Percentiles rank a stretch among this genome's conserved stretches.
phyloP scores from a whole-genome alignment of 2,329 filamentous ascomycete species.

The Bipolaris bicolor region DNA sequence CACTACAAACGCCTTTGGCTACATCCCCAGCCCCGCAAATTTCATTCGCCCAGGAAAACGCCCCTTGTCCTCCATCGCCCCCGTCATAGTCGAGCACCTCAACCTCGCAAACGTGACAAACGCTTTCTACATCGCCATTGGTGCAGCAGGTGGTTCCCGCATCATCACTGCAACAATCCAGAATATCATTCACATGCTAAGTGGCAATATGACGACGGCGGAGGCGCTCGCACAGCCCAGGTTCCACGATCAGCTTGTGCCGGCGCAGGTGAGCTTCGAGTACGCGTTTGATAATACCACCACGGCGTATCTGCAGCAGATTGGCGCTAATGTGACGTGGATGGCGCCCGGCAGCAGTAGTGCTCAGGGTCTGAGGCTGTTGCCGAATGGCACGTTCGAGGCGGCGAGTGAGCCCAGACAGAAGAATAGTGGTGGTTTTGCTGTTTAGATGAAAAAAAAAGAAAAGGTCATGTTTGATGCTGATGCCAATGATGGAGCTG shows the following conservation, averaged over 20 bases:
- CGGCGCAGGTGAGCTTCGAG: conserved; percentile 72
- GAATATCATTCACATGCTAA: conserved; percentile 73
- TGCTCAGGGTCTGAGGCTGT: conserved; percentile 71
- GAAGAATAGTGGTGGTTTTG: conserved; percentile 70
- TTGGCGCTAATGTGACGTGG: conserved; percentile 76
- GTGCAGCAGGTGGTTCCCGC: conserved; percentile 79
- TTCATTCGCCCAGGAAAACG: conserved; percentile 82
- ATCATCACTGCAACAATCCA: conserved; percentile 84
- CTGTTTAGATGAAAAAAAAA: conserved; percentile 45
- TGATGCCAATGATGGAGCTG: background rate
- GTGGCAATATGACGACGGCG: conserved; percentile 64
- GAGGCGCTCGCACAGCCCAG: conserved; percentile 71
- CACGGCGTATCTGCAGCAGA: conserved; percentile 65
- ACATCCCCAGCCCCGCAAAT: conserved; percentile 78
- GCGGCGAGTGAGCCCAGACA: conserved; percentile 79
- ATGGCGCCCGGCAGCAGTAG: conserved; percentile 68
- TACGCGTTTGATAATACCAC: conserved; percentile 69
- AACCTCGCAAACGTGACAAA: conserved; percentile 56
- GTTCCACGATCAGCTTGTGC: conserved; percentile 82
- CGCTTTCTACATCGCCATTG: conserved; percentile 69
- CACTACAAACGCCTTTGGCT: conserved; percentile 80
- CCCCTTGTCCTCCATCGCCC: conserved; percentile 81
- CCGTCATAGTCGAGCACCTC: conserved; percentile 72
- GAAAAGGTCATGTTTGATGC: no score
- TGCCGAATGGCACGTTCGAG: conserved; percentile 73